Base-by-base conservation (phyloP, 2,329 filamentous ascomycete genomes). In the Pleomassaria siparia region DNA sequence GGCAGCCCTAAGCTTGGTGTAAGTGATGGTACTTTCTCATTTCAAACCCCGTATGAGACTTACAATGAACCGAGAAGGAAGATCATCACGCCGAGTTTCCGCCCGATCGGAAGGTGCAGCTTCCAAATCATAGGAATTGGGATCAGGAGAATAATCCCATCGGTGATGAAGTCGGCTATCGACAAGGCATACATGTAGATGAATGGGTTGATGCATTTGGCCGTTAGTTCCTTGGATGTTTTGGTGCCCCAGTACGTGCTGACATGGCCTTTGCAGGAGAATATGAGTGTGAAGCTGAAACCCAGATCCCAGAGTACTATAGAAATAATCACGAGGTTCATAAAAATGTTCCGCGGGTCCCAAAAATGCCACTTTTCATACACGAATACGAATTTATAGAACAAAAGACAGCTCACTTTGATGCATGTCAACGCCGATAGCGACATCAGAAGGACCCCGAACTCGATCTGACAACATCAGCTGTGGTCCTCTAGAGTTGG, bases 101-200 rank as follows among this genome's bases (percentile, higher is more conserved):
- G 18, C 11, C 13, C 6, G 6, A 26, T 5, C 11, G 26, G 11
- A n/a, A 37, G 20, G 4, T 37, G 28, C 9, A 47, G 20, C 22
- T 39, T 28, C 20, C 41, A 26, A 16, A 49, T 40, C 36, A 45
- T 15, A 6, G 47, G 43, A 15, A 49, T 45, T 11, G 46, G 46
- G 6, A 46, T 40, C 4, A 50, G 13, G 12, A 46, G 35, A 13
- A 46, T 46, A 1, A 50, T n/a, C 10, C 22, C 4, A 33, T 50
- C 47, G 1, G 22, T 39, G 11, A 46, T 24, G 21, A 50, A 46
- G 21, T 46, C 47, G 2, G 43, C 42, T 13, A 50, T 46, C 1
- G 43, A 28, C n/a, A 43, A 37, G 4, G 22, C 37, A 21, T 46
- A 46, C 7, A 29, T 11, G 3, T 46, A 9, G 30, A 13, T n/a